Percentiles rank a stretch among this genome's conserved stretches.
Conservation (phyloP, 2,329 filamentous ascomycete species). For the Aspergillus terreus region DNA sequence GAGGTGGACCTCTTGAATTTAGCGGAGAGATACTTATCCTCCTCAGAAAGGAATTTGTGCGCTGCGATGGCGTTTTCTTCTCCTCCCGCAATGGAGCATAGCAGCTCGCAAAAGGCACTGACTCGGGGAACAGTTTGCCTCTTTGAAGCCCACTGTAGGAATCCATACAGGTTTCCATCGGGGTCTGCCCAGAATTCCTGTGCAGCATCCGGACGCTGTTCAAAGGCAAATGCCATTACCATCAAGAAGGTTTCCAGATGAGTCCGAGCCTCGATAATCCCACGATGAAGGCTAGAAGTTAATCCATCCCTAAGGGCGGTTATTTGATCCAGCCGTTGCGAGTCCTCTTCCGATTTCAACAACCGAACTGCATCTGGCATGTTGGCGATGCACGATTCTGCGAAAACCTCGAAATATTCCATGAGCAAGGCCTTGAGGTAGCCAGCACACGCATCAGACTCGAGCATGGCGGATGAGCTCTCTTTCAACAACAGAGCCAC, state of each 20-base stretch:
- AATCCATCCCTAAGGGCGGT: conserved; percentile 44
- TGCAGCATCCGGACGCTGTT: conserved; percentile 77
- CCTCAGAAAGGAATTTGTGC: conserved; percentile 85
- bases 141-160: conserved; percentile 94
- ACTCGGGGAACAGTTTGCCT: conserved; percentile 93
- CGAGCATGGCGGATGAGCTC: conserved; percentile 63
- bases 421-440: conserved; percentile 72
- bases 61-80: conserved; percentile 78
- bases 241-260: conserved; percentile 85
- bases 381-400: conserved; percentile 91
- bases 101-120: conserved; percentile 93
- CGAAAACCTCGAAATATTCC: conserved; percentile 78
- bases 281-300: conserved; percentile 37
- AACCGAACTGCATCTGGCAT: conserved; percentile 87
- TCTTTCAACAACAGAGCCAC: conserved; percentile 80
- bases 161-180: conserved; percentile 89
- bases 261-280: conserved; percentile 45
- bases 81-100: conserved; percentile 81
- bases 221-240: conserved; percentile 87
- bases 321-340: conserved; percentile 56
- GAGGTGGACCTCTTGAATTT: conserved; percentile 80
- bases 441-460: conserved; percentile 64
- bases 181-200: conserved; percentile 88
- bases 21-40: conserved; percentile 67
- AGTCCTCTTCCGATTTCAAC: conserved; percentile 83